A percentile compares a stretch with the other conserved stretches of the same genome.
Conservation (phyloP, 2,329 filamentous ascomycete genomes). For the Clarireedia paspali region DNA sequence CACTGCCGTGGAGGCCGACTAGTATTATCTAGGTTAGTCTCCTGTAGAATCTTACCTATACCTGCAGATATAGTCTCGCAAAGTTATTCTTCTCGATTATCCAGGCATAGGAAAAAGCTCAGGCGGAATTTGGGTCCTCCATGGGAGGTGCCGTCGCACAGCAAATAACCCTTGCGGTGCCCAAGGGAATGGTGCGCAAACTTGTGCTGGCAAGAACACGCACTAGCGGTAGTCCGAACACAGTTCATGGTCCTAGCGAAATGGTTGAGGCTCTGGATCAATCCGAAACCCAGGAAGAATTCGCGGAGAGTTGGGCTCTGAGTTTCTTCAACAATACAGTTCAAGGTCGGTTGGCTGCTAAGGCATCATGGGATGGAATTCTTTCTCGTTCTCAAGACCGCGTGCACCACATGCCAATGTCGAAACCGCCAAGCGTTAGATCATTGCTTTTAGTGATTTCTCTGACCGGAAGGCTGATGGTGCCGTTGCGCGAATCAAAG, state of each 20-base stretch:
- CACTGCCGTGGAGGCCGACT: too few species aligned
- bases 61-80: too few species aligned
- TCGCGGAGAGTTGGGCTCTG: background rate
- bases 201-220: background rate
- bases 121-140: too few species aligned
- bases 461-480: slow-evolving; percentile 17
- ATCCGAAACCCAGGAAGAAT: background rate
- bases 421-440: background rate
- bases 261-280: background rate
- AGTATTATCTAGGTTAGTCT: too few species aligned
- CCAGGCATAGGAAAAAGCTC: background rate
- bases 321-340: background rate
- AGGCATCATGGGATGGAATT: slow-evolving; percentile 4
- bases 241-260: slow-evolving; percentile 26
- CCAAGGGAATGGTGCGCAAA: background rate
- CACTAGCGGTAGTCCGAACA: slow-evolving; percentile 15
- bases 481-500: slow-evolving; percentile 20
- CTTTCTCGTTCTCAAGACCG: background rate
- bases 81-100: slow-evolving; percentile 24
- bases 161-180: background rate
- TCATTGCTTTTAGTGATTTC: background rate
- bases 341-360: background rate
- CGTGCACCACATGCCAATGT: background rate
- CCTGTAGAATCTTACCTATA: too few species aligned
- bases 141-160: too few species aligned